Evolutionary conservation across 345 rosid genomes (phyloP).

Genomic region (Acer yangbiense): DNA sequence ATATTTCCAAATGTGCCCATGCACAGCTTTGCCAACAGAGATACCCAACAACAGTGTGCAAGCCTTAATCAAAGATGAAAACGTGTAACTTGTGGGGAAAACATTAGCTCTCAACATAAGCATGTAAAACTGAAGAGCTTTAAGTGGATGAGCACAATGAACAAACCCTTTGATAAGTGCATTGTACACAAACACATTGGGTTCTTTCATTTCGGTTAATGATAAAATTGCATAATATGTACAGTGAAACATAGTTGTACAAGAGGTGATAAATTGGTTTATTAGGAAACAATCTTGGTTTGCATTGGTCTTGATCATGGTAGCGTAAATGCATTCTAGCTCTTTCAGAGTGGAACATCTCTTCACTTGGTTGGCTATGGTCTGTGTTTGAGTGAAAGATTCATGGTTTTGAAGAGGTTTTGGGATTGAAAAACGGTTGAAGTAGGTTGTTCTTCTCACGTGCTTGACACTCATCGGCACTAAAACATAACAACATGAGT

Average conservation of each 20-base stretch:
- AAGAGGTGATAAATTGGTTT: constrained; percentile 69
- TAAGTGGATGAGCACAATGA: constrained; percentile 36
- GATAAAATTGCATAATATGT: constrained; percentile 48
- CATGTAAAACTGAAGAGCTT: constrained; percentile 42
- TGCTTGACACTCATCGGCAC: constrained; percentile 6
- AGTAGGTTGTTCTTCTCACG: neutral
- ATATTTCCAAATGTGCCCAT: constrained; percentile 57
- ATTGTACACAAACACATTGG: constrained; percentile 73
- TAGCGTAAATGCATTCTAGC: constrained; percentile 51
- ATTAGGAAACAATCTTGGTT: constrained; percentile 54
- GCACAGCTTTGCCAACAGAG: constrained; percentile 54
- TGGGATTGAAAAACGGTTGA: neutral
- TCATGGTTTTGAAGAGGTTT: neutral
- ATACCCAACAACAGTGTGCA: constrained; percentile 34
- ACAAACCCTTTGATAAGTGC: constrained; percentile 60
- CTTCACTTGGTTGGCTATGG: constrained; percentile 26
- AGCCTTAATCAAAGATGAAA: constrained; percentile 67
- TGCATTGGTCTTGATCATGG: constrained; percentile 59
- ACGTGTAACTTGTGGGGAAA: constrained; percentile 65
- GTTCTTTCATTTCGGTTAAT: constrained; percentile 47
- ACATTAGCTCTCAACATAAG: constrained; percentile 55
- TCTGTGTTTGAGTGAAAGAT: neutral
- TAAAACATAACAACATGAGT: neutral
- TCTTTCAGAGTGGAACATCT: constrained; percentile 37
- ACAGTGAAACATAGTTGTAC: constrained; percentile 30